phyloP scores from a whole-genome alignment of 2,329 filamentous ascomycete genomes.

The Cordyceps tenuipes region DNA sequence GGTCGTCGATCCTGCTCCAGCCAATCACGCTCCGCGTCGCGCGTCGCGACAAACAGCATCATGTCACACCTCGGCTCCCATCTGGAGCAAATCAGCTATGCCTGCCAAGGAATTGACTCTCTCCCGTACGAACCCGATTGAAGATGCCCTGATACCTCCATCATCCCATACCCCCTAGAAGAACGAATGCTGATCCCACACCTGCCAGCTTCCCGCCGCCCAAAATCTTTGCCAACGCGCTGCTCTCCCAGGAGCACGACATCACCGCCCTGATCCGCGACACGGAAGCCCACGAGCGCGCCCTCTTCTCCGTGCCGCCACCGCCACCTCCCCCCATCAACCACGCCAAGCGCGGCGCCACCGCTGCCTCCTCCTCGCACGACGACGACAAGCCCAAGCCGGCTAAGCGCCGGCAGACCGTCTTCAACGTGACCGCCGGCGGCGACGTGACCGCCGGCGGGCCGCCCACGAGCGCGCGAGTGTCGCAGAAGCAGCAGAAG shows the following conservation, averaged over 20 bases:
- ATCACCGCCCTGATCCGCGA: slow-evolving; percentile 93
- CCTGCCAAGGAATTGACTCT: slow-evolving; percentile 66
- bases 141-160: background rate
- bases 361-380: slow-evolving; percentile 24
- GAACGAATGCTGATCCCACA: background rate
- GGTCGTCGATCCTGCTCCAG: background rate
- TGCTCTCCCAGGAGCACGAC: slow-evolving; percentile 77
- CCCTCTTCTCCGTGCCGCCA: slow-evolving; percentile 84
- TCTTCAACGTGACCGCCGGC: slow-evolving; percentile 53
- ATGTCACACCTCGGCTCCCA: slow-evolving; percentile 66
- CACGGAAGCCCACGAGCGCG: slow-evolving; percentile 88
- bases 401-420: slow-evolving; percentile 47
- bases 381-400: background rate
- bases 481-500: slow-evolving; percentile 27
- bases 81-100: slow-evolving; percentile 68
- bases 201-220: slow-evolving; percentile 69
- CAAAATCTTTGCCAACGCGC: slow-evolving; percentile 92
- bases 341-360: slow-evolving; percentile 23
- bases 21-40: background rate
- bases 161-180: background rate
- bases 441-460: slow-evolving; percentile 53
- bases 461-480: slow-evolving; percentile 22
- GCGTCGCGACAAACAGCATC: slow-evolving; percentile 14
- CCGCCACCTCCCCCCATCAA: slow-evolving; percentile 36
- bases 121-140: slow-evolving; percentile 50